Conservation (phyloP, 208 protist species). For the Leishmania arabica region DNA sequence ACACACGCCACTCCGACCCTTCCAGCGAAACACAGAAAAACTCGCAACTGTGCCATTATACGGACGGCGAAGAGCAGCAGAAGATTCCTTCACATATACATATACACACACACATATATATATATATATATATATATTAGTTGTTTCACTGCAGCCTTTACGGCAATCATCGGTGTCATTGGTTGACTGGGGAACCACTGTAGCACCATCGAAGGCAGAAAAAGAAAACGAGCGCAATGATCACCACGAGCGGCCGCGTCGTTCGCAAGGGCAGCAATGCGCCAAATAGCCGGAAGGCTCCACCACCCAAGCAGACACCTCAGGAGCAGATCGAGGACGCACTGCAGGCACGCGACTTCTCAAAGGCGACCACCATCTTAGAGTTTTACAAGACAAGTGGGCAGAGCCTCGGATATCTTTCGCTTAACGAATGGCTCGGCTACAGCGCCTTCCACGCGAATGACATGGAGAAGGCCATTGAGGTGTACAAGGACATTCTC, state of each 20-base stretch:
- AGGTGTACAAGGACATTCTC: slow-evolving; percentile 90
- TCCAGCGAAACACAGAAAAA: not conserved
- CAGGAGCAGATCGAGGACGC: slow-evolving; percentile 90
- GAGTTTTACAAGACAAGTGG: slow-evolving; percentile 90
- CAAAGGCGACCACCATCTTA: slow-evolving; percentile 86
- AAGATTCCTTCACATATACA: not conserved
- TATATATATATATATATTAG: not conserved
- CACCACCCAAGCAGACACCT: slow-evolving; percentile 45
- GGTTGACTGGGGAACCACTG: not conserved
- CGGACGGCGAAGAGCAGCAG: not conserved
- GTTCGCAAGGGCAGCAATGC: slow-evolving; percentile 58
- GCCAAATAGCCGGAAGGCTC: slow-evolving; percentile 22
- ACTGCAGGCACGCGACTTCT: slow-evolving; percentile 86
- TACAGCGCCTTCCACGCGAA: slow-evolving; percentile 96
- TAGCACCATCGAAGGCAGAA: not conserved
- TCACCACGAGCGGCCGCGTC: slow-evolving; percentile 72
- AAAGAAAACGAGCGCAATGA: slow-evolving; percentile 33
- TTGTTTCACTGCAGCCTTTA: not conserved
- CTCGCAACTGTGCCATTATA: not conserved
- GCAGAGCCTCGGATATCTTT: slow-evolving; percentile 70
- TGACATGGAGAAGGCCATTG: slow-evolving; percentile 91
- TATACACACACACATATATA: not conserved
- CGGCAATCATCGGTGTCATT: not conserved
- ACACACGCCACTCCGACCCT: not conserved
- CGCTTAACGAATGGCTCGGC: slow-evolving; percentile 92